These are phyloP conservation scores for Fusarium tanahbumbuense DNA, from an alignment of 2,329 filamentous ascomycete species.

Conservation along the genomic window DNA sequence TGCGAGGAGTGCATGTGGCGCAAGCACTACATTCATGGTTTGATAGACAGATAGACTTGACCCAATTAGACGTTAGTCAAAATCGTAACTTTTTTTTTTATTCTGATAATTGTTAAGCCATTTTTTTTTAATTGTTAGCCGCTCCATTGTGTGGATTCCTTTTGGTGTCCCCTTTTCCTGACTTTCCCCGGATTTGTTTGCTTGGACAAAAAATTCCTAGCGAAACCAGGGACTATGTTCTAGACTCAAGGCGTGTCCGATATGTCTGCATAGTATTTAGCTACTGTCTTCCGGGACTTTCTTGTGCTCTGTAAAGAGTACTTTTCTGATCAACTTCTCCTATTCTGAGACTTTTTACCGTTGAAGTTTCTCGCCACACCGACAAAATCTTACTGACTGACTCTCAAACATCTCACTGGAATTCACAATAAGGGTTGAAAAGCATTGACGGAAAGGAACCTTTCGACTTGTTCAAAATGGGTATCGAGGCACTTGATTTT, in stretches of 20 bases:
- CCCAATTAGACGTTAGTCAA: conserved; percentile 31
- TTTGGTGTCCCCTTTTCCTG: not conserved
- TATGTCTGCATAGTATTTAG: conserved; percentile 28
- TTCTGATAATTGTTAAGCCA: conserved; percentile 6
- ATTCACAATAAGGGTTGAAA: not conserved
- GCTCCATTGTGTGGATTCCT: conserved; percentile 22
- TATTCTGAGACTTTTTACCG: not conserved
- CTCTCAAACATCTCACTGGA: not conserved
- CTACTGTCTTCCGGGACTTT: not conserved
- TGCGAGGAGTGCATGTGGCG: conserved; percentile 24
- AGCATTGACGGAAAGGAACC: not conserved
- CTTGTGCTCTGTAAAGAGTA: conserved; percentile 29
- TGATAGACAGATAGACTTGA: conserved; percentile 12
- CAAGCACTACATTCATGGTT: not conserved
- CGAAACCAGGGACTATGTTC: conserved; percentile 22
- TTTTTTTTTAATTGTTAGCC: conserved; percentile 11
- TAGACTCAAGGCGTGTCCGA: conserved; percentile 18
- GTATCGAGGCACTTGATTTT: conserved; percentile 66
- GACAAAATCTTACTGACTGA: conserved; percentile 2
- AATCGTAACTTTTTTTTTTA: conserved; percentile 4
- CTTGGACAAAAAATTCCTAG: conserved; percentile 5
- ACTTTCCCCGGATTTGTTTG: conserved; percentile 22
- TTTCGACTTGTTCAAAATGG: conserved; percentile 40
- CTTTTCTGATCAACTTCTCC: conserved; percentile 3
- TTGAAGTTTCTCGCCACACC: conserved; percentile 23